Base-by-base conservation (phyloP, 179 eudicot genomes). In the Vitellaria paradoxa region DNA sequence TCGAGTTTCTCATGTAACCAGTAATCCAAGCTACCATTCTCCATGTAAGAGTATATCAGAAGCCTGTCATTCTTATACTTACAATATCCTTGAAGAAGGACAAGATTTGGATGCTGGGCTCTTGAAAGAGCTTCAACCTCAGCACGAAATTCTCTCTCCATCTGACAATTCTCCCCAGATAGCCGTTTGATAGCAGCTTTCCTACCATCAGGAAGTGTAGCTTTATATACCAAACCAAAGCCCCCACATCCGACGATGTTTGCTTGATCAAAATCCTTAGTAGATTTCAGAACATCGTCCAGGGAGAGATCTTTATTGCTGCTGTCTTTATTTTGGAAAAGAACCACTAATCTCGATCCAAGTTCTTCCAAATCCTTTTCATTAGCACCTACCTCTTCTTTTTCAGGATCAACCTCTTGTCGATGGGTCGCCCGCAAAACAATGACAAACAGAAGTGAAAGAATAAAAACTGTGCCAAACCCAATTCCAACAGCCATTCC, bases 171-270 rank as follows among this genome's bases (percentile, higher is more conserved):
- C 30, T 86, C 87, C 26, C 89, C 89, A 6, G 83, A 81, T 50
- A 86, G 89, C 66, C 86, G 79, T 72, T 86, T 86, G 23, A 86
- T 77, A 1, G 87, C 89, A 14, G 81, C 83, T 66, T 82, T 83
- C 72, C 72, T 74, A 26, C 85, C 81, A 65, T 84, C 86, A 0
- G 81, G 73, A 37, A 86, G 81, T 15, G 76, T 62, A 40, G 85
- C 87, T 74, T 65, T 79, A 75, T 81, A 86, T 45, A 86, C 89
- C 74, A 86, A 37, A 61, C 89, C 89, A 18, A 86, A 86, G 10
- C 87, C 89, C 18, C 89, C 89, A 69, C 87, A 86, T 0, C 89
- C 87, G 20, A 86, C 74, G 61, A 84, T 86, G 52, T 86, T 83
- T 18, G 86, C 79, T 68, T 86, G 89, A 75, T 86, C 86, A 67